Evolutionary conservation across 192 early-diverging fungal genomes (phyloP), one percentile per base, ranked within the genome.

Genomic region (Phlyctochytrium arcticum): DNA sequence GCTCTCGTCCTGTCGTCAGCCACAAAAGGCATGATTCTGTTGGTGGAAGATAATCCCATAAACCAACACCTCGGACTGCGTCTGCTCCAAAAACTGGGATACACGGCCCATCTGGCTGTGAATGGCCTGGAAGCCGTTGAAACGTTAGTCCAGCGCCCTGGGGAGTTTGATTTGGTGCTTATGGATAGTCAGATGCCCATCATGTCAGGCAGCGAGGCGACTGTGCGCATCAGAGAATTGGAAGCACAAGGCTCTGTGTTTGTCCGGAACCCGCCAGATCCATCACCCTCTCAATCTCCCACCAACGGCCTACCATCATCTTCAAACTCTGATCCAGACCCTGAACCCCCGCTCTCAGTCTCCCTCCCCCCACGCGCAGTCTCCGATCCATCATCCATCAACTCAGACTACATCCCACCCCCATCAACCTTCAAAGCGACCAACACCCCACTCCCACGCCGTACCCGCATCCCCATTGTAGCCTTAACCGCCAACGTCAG

Each of bases 81-180:
- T 19, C 50, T 60, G 2, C 26, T 60, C 6, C 15, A 3, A 7
- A 48, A 48, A 34, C 36, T 60, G 19, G 59, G 59, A 3, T 60
- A 60, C 44, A 19, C 12, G 9, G 21, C 42, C 3, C n/a, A 9
- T 10, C 23, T 60, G 23, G 59, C 44, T 9, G 33, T 44, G 10
- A 47, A 69, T 62, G 67, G 67, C 12, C 19, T 8, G 31, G 59
- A 69, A 48, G 67, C 67, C 1, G 48, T 61, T 5, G 50, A 62
- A 19, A 35, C 51, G 12, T 23, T 19, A 53, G 15, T 15, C 17
- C 10, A 12, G 15, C 12, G 15, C 24, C 50, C 21, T 26, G 10
- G 17, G 2, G 15, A 29, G 1, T 60, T 67, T 34, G 51, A 55
- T 21, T 12, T 57, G 15, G 27, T 67, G 17, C 56, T 57, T 2